These are phyloP conservation scores for Phialophora macrospora DNA, from an alignment of 2,329 filamentous ascomycete species.

Conservation along the genomic window DNA sequence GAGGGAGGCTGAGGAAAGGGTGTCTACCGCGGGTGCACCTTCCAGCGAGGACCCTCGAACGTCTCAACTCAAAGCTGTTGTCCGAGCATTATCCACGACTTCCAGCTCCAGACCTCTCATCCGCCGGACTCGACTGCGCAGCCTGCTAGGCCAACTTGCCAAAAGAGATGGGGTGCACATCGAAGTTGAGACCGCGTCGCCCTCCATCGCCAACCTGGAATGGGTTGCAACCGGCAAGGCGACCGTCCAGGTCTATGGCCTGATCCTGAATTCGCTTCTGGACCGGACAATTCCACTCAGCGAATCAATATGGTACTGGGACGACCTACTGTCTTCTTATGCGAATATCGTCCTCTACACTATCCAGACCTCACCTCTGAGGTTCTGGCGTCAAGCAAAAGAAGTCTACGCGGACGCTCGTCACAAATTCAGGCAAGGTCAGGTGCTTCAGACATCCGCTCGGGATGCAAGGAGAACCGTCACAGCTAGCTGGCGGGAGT, in stretches of 20 bases:
- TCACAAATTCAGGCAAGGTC: slow-evolving; percentile 38
- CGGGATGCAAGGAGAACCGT: slow-evolving; percentile 41
- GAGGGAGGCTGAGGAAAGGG: slow-evolving; percentile 40
- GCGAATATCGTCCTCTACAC: slow-evolving; percentile 81
- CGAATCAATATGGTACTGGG: slow-evolving; percentile 95
- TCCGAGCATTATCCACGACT: slow-evolving; percentile 72
- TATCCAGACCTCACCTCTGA: slow-evolving; percentile 79
- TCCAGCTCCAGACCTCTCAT: slow-evolving; percentile 68
- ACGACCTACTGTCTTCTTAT: slow-evolving; percentile 80
- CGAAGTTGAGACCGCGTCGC: slow-evolving; percentile 39
- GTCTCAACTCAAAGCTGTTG: slow-evolving; percentile 64
- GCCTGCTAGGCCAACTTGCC: slow-evolving; percentile 66
- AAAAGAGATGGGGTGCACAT: slow-evolving; percentile 40
- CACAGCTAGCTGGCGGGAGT: slow-evolving; percentile 60
- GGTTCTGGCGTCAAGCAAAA: slow-evolving; percentile 72
- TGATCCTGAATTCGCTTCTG: slow-evolving; percentile 32
- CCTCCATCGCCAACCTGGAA: slow-evolving; percentile 69
- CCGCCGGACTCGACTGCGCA: slow-evolving; percentile 63
- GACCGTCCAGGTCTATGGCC: slow-evolving; percentile 85
- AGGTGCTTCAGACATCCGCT: slow-evolving; percentile 42
- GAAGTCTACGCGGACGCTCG: slow-evolving; percentile 63
- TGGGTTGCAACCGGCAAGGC: slow-evolving; percentile 93
- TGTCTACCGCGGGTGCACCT: slow-evolving; percentile 18
- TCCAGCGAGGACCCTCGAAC: slow-evolving; percentile 39
- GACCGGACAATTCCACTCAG: slow-evolving; percentile 61